A percentile compares a stretch with the other conserved stretches of the same genome.
Evolutionary conservation across 2,329 filamentous ascomycete genomes (phyloP).

Genomic region (Colletotrichum sp.): DNA sequence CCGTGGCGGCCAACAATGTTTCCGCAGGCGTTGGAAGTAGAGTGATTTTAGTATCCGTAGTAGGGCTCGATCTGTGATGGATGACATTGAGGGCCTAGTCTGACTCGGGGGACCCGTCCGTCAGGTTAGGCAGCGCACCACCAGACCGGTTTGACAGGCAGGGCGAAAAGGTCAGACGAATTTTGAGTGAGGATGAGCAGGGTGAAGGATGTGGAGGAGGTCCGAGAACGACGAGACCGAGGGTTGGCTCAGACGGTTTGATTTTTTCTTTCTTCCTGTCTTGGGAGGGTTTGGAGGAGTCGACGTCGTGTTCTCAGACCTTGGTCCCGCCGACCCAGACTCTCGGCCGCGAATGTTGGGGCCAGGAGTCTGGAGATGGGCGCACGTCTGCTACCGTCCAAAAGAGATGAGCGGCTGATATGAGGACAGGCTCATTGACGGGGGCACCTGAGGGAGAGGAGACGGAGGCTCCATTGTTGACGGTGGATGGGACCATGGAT

Average conservation of each 20-base stretch:
- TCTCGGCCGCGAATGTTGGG: background rate
- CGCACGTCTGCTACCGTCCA: background rate
- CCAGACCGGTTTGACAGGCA: slow-evolving; percentile 14
- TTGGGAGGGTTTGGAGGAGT: background rate
- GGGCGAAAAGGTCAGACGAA: slow-evolving; percentile 16
- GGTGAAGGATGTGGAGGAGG: slow-evolving; percentile 2
- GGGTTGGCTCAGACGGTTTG: background rate
- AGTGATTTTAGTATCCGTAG: background rate
- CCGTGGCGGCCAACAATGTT: slow-evolving; percentile 4
- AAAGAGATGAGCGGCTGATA: background rate
- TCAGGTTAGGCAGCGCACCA: slow-evolving; percentile 16
- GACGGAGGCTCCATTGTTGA: background rate
- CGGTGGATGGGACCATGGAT: background rate
- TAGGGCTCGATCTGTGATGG: background rate
- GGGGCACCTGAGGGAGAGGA: slow-evolving; percentile 6
- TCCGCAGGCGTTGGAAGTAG: slow-evolving; percentile 4
- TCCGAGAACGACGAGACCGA: slow-evolving; percentile 4
- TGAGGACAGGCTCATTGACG: background rate
- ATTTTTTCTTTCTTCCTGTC: background rate
- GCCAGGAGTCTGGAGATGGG: background rate
- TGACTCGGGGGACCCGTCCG: slow-evolving; percentile 17
- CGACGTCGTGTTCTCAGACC: background rate
- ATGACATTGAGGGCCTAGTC: background rate
- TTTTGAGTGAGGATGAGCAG: background rate
- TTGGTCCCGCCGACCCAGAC: background rate